Percentiles rank a stretch among this genome's conserved stretches.
phyloP scores from a whole-genome alignment of 1,284 basidiomycete species.

The Phenoliferia sp. region DNA sequence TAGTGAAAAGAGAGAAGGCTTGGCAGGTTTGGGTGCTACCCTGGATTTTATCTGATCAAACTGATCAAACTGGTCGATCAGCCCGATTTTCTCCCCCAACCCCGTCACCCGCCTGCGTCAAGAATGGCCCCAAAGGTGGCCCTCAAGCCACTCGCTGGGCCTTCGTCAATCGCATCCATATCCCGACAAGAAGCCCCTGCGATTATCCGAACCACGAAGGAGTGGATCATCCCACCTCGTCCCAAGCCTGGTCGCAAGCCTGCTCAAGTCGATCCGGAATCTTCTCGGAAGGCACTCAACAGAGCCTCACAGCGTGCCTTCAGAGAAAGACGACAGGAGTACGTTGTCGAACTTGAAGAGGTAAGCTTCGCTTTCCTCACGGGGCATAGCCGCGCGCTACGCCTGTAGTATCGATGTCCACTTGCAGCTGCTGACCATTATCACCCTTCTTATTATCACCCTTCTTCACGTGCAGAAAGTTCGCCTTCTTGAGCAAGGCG shows the following conservation, averaged over 20 bases:
- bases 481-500: conserved; percentile 28
- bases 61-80: no score
- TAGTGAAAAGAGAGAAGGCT: no score
- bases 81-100: no score
- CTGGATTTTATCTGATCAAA: no score
- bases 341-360: conserved; percentile 34
- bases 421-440: no score
- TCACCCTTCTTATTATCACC: neutral
- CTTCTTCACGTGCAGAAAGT: conserved; percentile 20
- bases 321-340: conserved; percentile 31
- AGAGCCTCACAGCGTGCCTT: conserved; percentile 32
- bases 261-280: conserved; percentile 1
- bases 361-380: neutral
- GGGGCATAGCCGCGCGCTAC: neutral
- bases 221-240: conserved; percentile 36
- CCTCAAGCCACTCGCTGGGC: no score
- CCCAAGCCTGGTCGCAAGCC: conserved; percentile 31
- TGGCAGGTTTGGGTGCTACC: no score
- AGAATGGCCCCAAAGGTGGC: no score
- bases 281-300: conserved; percentile 10
- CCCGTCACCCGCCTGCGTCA: no score
- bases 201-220: conserved; percentile 17
- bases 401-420: neutral
- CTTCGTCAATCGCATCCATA: no score
- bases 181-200: conserved; percentile 3